Conservation (phyloP, 306 rosid genomes). For the Gillenia trifoliata region DNA sequence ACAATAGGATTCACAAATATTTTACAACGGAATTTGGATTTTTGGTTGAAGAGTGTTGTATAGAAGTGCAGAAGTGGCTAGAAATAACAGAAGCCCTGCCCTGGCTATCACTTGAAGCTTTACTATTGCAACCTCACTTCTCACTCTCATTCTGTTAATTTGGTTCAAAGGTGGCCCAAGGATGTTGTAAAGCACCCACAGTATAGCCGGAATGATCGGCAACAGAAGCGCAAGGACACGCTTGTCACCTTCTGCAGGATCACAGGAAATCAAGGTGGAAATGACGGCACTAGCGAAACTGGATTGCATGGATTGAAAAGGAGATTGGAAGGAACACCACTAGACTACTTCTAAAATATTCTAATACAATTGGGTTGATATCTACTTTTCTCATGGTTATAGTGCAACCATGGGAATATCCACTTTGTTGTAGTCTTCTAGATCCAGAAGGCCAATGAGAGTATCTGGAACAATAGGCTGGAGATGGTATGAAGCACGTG, state of each 20-base stretch:
- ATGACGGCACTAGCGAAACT: neutral
- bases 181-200: conserved; percentile 8
- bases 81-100: neutral
- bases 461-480: too few relatives aligned
- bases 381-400: too few relatives aligned
- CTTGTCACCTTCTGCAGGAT: conserved; percentile 5
- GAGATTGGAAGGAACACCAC: conserved; percentile 4
- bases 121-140: neutral
- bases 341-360: too few relatives aligned
- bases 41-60: conserved; percentile 1
- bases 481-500: too few relatives aligned
- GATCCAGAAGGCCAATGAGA: too few relatives aligned
- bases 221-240: conserved; percentile 1
- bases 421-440: too few relatives aligned
- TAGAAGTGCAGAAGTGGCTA: neutral
- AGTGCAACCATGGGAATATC: too few relatives aligned
- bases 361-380: too few relatives aligned
- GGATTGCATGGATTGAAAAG: neutral
- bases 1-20: too few relatives aligned
- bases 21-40: neutral
- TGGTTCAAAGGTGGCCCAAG: conserved; percentile 12
- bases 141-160: conserved; percentile 5
- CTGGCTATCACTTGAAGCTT: neutral
- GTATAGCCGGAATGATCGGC: conserved; percentile 4
- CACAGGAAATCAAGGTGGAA: neutral